phyloP scores from a whole-genome alignment of 2,329 filamentous ascomycete species.

The Leptodontidium sp. region DNA sequence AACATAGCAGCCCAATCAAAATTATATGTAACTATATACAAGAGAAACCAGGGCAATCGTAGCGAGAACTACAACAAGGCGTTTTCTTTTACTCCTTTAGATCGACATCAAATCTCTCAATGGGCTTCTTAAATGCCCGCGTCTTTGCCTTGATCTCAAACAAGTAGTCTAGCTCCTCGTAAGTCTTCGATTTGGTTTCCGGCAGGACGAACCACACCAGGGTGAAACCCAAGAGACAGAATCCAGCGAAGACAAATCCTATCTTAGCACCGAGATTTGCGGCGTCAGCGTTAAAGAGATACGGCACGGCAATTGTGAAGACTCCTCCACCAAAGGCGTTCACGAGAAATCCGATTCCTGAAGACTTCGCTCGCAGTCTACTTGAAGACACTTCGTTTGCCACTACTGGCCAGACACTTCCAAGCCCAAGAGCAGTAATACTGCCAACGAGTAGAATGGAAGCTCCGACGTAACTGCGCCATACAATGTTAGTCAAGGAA shows the following conservation, averaged over 20 bases:
- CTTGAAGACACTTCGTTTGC: constrained; percentile 6
- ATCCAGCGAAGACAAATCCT: constrained; percentile 30
- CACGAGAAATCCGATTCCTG: constrained; percentile 9
- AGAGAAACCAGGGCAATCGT: no score
- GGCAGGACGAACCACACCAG: constrained; percentile 17
- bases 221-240: constrained; percentile 1
- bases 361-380: constrained; percentile 1
- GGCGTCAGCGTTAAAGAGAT: constrained; percentile 44
- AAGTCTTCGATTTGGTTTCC: constrained; percentile 7
- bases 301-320: constrained; percentile 14
- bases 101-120: background rate
- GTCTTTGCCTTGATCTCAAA: constrained; percentile 6
- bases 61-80: background rate
- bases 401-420: background rate
- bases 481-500: background rate
- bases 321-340: background rate
- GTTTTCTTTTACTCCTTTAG: background rate
- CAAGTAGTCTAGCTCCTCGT: constrained; percentile 15
- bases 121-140: constrained; percentile 1
- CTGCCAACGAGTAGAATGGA: background rate
- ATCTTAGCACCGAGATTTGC: constrained; percentile 28
- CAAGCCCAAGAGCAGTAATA: background rate
- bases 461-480: background rate
- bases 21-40: no score
- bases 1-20: no score